Evolutionary conservation across 2,329 filamentous ascomycete species (phyloP), one percentile per base, ranked within the genome.

Genomic region (Westerdykella ornata): DNA sequence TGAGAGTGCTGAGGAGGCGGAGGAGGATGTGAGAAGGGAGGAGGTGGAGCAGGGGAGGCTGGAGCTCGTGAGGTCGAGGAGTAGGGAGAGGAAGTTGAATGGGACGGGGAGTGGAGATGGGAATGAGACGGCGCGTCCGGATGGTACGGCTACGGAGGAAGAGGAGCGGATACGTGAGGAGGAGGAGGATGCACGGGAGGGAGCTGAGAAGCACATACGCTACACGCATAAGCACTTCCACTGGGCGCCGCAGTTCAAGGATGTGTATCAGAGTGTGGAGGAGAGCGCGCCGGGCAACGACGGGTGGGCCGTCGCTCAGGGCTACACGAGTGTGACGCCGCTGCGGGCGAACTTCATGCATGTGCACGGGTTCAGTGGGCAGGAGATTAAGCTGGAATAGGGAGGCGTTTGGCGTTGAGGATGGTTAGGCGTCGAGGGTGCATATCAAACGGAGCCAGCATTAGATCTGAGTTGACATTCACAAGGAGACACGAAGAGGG

Each of bases 331-430:
- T 66, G 81, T 98, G 42, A 96, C 92, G 3, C 87, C 90, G 12
- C 67, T 97, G 52, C 86, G 85, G 65, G 89, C 90, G 32, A 96
- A 95, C 66, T 98, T 96, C 66, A 88, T 85, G 78, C 87, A 90
- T 44, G 55, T 56, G 3, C 46, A 47, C 14, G 54, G 54, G 4
- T 54, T 57, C 20, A 43, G 54, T 30, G 62, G 60, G 1, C 8
- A 17, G 3, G 62, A 64, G 44, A 62, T 65, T 20, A 56, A 56
- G 44, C 38, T 63, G 30, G 44, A 44, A 3, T 39, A 32, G 15
- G 32, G 30, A 33, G 8, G 12, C 30, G 3, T 3, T 3, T 13
- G 30, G 22, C 7, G 12, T 9, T 9, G 4, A 9, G 8, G 22
- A 7, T 9, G 8, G 22, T 8, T 26, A 11, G 22, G 7, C 8